These are phyloP conservation scores for Acanthamoeba royreba DNA, from an alignment of 208 protist species.

Conservation along the genomic window DNA sequence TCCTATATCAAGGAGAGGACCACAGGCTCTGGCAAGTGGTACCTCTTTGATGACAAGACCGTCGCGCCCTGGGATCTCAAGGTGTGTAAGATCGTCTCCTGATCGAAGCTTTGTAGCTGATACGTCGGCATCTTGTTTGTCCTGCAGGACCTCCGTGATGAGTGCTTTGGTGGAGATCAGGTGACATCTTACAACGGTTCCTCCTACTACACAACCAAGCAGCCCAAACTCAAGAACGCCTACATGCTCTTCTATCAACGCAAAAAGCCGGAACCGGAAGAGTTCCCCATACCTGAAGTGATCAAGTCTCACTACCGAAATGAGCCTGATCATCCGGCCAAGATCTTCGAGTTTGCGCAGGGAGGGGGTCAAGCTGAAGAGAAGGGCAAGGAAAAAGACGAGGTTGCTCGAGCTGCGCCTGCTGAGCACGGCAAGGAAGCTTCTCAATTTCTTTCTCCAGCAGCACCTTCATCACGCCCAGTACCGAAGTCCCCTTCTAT, in stretches of 20 bases:
- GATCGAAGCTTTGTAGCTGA: not conserved
- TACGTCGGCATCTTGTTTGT: not conserved
- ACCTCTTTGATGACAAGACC: not conserved
- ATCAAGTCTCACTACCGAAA: not conserved
- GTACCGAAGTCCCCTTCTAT: not conserved
- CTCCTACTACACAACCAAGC: not conserved
- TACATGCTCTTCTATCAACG: slow-evolving; percentile 49
- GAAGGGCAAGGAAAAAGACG: not conserved
- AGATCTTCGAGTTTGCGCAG: not conserved
- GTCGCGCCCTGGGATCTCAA: not conserved
- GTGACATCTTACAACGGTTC: not conserved
- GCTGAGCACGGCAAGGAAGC: not conserved
- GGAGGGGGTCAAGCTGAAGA: not conserved
- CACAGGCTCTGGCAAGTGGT: not conserved
- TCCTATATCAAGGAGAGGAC: slow-evolving; percentile 18
- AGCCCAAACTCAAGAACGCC: not conserved
- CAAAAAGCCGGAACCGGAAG: not conserved
- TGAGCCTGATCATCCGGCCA: not conserved
- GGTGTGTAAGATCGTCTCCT: not conserved
- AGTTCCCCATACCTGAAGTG: not conserved
- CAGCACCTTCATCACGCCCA: not conserved
- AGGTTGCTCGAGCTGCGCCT: not conserved
- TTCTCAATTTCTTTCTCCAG: not conserved
- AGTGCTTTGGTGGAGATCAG: slow-evolving; percentile 1
- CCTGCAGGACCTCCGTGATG: not conserved